Evolutionary conservation across 306 rosid genomes (phyloP).

Genomic region (Styphnolobium japonicum): DNA sequence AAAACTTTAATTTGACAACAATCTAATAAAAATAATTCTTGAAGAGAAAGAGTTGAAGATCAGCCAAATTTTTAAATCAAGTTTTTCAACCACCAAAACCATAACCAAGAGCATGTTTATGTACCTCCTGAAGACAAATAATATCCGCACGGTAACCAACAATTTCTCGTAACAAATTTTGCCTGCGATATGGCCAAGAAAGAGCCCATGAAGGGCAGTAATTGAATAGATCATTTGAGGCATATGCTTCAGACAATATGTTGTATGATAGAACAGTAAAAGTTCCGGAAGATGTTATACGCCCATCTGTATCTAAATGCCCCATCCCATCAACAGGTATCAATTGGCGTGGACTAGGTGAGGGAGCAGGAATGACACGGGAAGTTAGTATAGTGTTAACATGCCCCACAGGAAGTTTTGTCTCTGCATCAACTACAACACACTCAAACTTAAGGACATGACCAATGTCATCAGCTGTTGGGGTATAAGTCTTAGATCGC

Average conservation of each 20-base stretch:
- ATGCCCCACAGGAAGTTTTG: constrained; percentile 68
- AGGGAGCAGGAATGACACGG: constrained; percentile 95
- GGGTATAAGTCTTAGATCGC: constrained; percentile 73
- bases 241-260: constrained; percentile 81
- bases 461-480: constrained; percentile 86
- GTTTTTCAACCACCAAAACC: constrained; percentile 7
- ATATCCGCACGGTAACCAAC: constrained; percentile 94
- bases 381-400: constrained; percentile 67
- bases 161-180: constrained; percentile 90
- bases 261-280: constrained; percentile 95
- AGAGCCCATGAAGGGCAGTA: constrained; percentile 99
- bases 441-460: constrained; percentile 96
- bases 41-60: neutral
- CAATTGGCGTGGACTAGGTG: constrained; percentile 76
- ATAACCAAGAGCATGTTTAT: constrained; percentile 1
- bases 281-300: constrained; percentile 65
- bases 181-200: constrained; percentile 98
- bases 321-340: constrained; percentile 73
- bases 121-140: constrained; percentile 99
- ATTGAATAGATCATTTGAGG: constrained; percentile 71
- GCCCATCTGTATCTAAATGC: constrained; percentile 75
- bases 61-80: neutral
- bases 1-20: neutral
- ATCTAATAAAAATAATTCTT: neutral
- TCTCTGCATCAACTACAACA: constrained; percentile 74